Conservation (phyloP, 805 yeast species). For the Kodamaea hsintzibuensis region DNA sequence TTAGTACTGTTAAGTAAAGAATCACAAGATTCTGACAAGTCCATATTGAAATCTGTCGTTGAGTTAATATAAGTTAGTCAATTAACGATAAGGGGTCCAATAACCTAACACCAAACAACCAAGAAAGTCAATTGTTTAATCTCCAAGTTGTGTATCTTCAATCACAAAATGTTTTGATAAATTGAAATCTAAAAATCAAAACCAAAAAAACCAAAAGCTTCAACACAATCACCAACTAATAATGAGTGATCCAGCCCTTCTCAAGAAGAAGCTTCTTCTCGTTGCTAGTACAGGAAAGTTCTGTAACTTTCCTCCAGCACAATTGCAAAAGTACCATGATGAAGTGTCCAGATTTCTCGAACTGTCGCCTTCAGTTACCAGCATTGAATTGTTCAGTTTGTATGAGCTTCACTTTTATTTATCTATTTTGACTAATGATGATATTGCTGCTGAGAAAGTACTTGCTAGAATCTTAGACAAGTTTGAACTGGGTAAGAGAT, state of each 20-base stretch:
- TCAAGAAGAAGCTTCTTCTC: slow-evolving; percentile 49
- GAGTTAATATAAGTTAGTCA: not conserved
- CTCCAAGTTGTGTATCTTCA: no score
- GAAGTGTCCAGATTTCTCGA: slow-evolving; percentile 41
- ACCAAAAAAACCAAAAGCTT: not conserved
- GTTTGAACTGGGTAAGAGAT: slow-evolving; percentile 50
- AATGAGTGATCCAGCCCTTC: slow-evolving; percentile 6
- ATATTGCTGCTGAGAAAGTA: slow-evolving; percentile 66
- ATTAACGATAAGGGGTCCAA: not conserved
- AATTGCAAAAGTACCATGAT: slow-evolving; percentile 36
- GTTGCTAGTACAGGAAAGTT: slow-evolving; percentile 55
- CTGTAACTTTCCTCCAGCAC: slow-evolving; percentile 47
- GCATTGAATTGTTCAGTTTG: slow-evolving; percentile 54
- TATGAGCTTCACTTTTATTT: slow-evolving; percentile 74
- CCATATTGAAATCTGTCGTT: not conserved
- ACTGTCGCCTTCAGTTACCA: slow-evolving; percentile 32
- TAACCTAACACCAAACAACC: no score
- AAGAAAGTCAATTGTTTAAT: no score
- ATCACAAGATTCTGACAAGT: slow-evolving; percentile 24
- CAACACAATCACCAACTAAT: not conserved
- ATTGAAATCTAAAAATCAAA: not conserved
- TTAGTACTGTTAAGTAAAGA: slow-evolving; percentile 20
- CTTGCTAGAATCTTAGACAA: slow-evolving; percentile 68
- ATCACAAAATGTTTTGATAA: not conserved
- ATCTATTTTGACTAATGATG: slow-evolving; percentile 58